Conservation (phyloP, 139 green algal species). For the Mychonastes homosphaera region DNA sequence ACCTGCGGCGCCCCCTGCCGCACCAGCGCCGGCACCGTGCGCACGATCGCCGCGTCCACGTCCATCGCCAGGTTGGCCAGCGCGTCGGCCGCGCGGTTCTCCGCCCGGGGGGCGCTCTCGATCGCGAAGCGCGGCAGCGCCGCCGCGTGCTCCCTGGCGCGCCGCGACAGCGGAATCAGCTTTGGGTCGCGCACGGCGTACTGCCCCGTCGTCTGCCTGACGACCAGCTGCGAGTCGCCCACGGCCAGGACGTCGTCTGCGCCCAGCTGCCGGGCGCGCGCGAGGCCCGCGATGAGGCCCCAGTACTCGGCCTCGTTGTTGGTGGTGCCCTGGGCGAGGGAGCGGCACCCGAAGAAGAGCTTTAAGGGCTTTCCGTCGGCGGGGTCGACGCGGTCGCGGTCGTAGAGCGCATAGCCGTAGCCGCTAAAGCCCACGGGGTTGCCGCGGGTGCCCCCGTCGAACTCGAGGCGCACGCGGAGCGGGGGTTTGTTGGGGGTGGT, state of each 20-base stretch:
- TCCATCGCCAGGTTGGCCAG: constrained; percentile 24
- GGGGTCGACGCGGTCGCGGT: not conserved
- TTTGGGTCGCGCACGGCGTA: not conserved
- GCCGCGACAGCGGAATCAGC: not conserved
- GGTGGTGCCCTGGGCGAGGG: constrained; percentile 13
- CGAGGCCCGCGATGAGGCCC: constrained; percentile 17
- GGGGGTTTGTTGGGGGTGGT: not conserved
- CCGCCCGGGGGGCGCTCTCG: too few relatives aligned
- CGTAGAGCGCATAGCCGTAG: constrained; percentile 16
- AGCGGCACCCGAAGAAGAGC: constrained; percentile 9
- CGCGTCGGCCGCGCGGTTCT: constrained; percentile 16
- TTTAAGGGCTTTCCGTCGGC: not conserved
- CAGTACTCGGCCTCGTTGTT: constrained; percentile 27
- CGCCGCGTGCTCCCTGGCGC: not conserved
- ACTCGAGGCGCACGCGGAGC: not conserved
- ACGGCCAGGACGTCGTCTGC: not conserved
- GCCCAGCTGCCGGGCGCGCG: constrained; percentile 1
- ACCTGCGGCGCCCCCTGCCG: not conserved
- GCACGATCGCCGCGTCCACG: not conserved
- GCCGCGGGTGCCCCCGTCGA: constrained; percentile 19
- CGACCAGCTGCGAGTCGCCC: constrained; percentile 21
- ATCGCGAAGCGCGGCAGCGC: not conserved
- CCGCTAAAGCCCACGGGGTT: constrained; percentile 18
- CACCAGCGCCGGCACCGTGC: not conserved
- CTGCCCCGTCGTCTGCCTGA: constrained; percentile 5